phyloP scores from a whole-genome alignment of 169 alveolate genomes.

The Toxoplasma gondii region DNA sequence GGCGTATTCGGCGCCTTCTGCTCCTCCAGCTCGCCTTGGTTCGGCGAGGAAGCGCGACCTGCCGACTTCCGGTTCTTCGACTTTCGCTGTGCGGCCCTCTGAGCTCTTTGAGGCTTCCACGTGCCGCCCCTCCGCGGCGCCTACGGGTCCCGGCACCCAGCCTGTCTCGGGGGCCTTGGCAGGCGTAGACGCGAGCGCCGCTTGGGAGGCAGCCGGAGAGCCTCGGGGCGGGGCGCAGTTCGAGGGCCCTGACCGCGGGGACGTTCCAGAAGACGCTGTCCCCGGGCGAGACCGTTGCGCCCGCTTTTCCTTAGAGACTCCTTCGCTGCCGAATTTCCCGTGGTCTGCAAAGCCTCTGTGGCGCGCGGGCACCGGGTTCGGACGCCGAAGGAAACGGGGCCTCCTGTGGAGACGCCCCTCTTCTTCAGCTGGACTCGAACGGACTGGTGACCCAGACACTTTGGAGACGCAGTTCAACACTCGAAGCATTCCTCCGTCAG shows the following conservation, averaged over 20 bases:
- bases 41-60: not conserved
- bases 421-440: not conserved
- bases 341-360: not conserved
- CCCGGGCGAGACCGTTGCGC: not conserved
- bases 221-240: too few species aligned
- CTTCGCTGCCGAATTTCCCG: not conserved
- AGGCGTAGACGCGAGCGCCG: not conserved
- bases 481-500: too few species aligned
- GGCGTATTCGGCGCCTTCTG: slow-evolving; percentile 37
- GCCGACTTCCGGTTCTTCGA: not conserved
- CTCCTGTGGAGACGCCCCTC: not conserved
- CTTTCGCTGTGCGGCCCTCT: not conserved
- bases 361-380: not conserved
- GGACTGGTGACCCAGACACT: too few species aligned
- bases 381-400: not conserved
- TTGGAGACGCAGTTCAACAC: too few species aligned
- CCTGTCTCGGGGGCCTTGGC: not conserved
- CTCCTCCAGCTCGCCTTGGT: not conserved
- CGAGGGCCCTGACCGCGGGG: too few species aligned
- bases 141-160: too few species aligned
- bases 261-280: too few species aligned
- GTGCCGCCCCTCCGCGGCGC: too few species aligned
- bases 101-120: too few species aligned
- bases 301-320: not conserved
- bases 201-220: not conserved